These are phyloP conservation scores for Henckelia pumila DNA, from an alignment of 257 asterid species.

Conservation along the genomic window DNA sequence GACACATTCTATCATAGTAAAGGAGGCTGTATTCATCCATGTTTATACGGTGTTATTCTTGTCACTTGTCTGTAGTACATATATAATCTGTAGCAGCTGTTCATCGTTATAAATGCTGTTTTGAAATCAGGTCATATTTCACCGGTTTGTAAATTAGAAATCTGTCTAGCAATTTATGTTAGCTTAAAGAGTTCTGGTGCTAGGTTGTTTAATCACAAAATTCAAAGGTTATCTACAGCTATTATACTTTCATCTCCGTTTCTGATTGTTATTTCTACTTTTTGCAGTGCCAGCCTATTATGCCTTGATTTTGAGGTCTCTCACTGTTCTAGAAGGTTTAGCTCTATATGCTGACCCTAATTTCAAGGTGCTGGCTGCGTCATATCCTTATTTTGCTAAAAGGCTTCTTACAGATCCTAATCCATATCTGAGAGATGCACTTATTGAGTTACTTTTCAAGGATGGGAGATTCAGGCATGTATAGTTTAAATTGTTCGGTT, in stretches of 20 bases:
- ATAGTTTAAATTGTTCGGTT: slow-evolving; percentile 19
- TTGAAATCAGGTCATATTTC: slow-evolving; percentile 7
- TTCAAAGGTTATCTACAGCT: not conserved
- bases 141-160: not conserved
- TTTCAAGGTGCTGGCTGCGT: slow-evolving; percentile 96
- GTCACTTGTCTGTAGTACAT: slow-evolving; percentile 12
- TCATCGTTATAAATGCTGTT: slow-evolving; percentile 1
- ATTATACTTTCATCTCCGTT: slow-evolving; percentile 18
- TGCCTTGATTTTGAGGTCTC: slow-evolving; percentile 97
- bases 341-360: slow-evolving; percentile 97
- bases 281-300: slow-evolving; percentile 96
- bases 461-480: slow-evolving; percentile 95
- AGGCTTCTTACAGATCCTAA: slow-evolving; percentile 98
- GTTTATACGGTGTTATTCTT: not conserved
- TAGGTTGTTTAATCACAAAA: not conserved
- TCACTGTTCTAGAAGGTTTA: slow-evolving; percentile 97
- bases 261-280: slow-evolving; percentile 25
- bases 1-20: slow-evolving; percentile 16
- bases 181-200: not conserved
- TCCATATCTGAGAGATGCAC: slow-evolving; percentile 99
- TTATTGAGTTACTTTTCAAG: slow-evolving; percentile 94
- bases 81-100: slow-evolving; percentile 16
- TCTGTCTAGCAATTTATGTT: not conserved
- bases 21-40: slow-evolving; percentile 3
- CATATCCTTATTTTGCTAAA: slow-evolving; percentile 99